Conservation (phyloP, 1,284 basidiomycete species). For the Quambalaria eucalypti region DNA sequence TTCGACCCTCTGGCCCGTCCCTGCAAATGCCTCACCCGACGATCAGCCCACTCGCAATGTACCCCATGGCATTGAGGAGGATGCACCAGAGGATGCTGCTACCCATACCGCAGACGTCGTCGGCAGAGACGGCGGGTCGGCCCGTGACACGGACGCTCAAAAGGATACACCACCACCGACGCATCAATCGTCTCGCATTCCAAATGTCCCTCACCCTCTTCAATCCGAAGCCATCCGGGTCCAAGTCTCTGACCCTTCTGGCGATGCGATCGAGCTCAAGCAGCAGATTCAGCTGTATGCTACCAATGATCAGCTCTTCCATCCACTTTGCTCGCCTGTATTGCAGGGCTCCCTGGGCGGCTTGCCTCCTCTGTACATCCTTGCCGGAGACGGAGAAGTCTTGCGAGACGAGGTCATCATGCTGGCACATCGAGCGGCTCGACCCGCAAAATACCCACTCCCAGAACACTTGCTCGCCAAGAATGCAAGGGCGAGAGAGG, state of each 20-base stretch:
- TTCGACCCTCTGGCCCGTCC: conserved; percentile 40
- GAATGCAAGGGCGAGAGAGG: conserved; percentile 46
- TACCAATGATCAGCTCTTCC: conserved; percentile 69
- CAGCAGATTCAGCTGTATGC: conserved; percentile 79
- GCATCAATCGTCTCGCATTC: conserved; percentile 6
- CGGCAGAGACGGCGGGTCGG: background rate
- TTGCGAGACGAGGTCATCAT: conserved; percentile 78
- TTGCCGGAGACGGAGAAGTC: conserved; percentile 79
- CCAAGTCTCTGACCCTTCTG: conserved; percentile 7
- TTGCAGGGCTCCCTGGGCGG: conserved; percentile 73
- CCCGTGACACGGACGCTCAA: background rate
- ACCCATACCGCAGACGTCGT: background rate
- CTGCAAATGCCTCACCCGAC: conserved; percentile 1
- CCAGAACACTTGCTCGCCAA: conserved; percentile 55
- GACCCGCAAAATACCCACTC: conserved; percentile 66
- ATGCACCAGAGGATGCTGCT: background rate
- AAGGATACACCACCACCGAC: too few relatives aligned
- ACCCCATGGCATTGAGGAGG: background rate
- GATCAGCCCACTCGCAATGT: background rate
- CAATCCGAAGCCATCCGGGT: conserved; percentile 25
- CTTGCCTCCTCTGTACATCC: conserved; percentile 73
- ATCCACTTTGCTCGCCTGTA: conserved; percentile 76
- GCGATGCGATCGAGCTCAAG: conserved; percentile 20
- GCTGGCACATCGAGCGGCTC: conserved; percentile 76
- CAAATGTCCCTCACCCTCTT: conserved; percentile 20